These are phyloP conservation scores for Halophytophthora polymorphica DNA, from an alignment of 352 stramenopile genomes.

Conservation along the genomic window DNA sequence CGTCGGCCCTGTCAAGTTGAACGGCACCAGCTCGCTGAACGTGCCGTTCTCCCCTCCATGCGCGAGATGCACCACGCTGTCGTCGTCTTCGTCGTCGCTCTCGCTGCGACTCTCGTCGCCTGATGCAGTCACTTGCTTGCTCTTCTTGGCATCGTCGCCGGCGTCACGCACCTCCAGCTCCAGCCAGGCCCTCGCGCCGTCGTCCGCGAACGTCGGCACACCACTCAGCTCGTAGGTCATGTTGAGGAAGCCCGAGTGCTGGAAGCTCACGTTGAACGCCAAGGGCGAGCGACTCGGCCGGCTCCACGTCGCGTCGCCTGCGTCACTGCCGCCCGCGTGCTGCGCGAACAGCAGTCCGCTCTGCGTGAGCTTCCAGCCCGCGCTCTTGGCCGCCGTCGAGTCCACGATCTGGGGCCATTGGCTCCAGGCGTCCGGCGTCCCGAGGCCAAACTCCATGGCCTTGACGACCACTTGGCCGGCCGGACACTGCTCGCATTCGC, in stretches of 20 bases:
- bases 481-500: slow-evolving; percentile 40
- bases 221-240: slow-evolving; percentile 63
- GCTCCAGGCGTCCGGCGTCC: slow-evolving; percentile 54
- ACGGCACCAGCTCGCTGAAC: slow-evolving; percentile 45
- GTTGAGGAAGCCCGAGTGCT: slow-evolving; percentile 52
- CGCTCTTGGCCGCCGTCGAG: slow-evolving; percentile 23
- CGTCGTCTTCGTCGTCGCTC: slow-evolving; percentile 16
- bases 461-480: slow-evolving; percentile 54
- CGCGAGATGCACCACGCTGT: slow-evolving; percentile 43
- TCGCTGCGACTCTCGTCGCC: slow-evolving; percentile 7
- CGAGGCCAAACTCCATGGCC: slow-evolving; percentile 42
- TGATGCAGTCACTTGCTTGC: slow-evolving; percentile 4
- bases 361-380: slow-evolving; percentile 68
- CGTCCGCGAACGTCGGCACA: slow-evolving; percentile 58
- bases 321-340: slow-evolving; percentile 17
- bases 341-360: slow-evolving; percentile 49
- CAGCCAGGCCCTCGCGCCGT: slow-evolving; percentile 64
- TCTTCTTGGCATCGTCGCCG: slow-evolving; percentile 11
- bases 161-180: slow-evolving; percentile 52
- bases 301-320: slow-evolving; percentile 20
- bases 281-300: slow-evolving; percentile 39
- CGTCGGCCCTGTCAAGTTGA: slow-evolving; percentile 43
- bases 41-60: slow-evolving; percentile 71
- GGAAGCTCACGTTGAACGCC: slow-evolving; percentile 52
- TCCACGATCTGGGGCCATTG: slow-evolving; percentile 62